Percentiles rank a stretch among this genome's conserved stretches.
These are phyloP conservation scores for Paramecium caudatum DNA, from an alignment of 73 alveolate genomes.

Conservation along the genomic window DNA sequence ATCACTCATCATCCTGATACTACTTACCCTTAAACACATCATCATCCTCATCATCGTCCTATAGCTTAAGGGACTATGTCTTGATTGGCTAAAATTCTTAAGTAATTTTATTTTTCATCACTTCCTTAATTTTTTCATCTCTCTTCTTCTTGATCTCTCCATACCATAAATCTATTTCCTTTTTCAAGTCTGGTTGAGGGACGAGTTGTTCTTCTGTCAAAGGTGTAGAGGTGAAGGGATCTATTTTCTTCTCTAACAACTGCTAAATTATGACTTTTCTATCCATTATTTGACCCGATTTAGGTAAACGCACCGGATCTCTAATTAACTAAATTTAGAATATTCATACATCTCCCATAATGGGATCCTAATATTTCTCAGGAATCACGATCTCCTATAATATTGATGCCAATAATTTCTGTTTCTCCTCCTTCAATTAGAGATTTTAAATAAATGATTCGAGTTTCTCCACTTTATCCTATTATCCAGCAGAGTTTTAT, in stretches of 20 bases:
- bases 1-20: not conserved
- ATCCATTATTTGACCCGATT: conserved; percentile 1
- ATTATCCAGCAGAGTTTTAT: not conserved
- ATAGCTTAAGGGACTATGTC: not conserved
- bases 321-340: not conserved
- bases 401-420: not conserved
- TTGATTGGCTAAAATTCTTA: not conserved
- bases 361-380: conserved; percentile 71
- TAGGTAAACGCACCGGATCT: conserved; percentile 47
- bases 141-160: not conserved
- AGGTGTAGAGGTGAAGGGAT: conserved; percentile 39
- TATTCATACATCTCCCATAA: not conserved
- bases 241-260: conserved; percentile 27
- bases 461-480: not conserved
- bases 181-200: conserved; percentile 44
- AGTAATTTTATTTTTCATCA: not conserved
- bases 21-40: not conserved
- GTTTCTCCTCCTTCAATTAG: not conserved
- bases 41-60: not conserved
- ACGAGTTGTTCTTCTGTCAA: conserved; percentile 2
- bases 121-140: not conserved
- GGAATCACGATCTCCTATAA: conserved; percentile 49
- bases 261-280: not conserved
- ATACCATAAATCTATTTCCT: not conserved
- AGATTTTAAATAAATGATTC: not conserved